Percentiles rank a stretch among this genome's conserved stretches.
Conservation (phyloP, 2,329 filamentous ascomycete species). For the Lasiodiplodia hormozganensis region DNA sequence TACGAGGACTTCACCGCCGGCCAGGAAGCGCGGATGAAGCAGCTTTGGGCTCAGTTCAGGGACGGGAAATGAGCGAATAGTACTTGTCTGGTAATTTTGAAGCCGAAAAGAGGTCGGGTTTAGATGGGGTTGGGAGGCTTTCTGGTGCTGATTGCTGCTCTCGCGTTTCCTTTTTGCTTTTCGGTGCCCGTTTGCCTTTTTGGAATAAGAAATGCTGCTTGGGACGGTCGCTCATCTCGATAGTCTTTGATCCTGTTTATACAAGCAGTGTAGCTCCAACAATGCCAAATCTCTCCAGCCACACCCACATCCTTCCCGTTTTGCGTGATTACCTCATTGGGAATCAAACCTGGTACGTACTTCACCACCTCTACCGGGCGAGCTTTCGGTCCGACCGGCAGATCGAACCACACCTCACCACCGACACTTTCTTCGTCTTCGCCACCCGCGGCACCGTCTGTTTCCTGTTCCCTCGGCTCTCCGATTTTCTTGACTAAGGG, state of each 20-base stretch:
- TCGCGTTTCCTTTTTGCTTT: neutral
- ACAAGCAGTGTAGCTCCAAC: neutral
- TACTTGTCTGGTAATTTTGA: neutral
- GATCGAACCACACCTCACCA: slow-evolving; percentile 4
- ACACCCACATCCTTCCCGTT: neutral
- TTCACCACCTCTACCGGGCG: neutral
- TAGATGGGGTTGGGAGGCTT: neutral
- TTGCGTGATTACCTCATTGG: neutral
- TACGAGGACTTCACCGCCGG: slow-evolving; percentile 60
- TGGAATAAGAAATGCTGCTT: neutral
- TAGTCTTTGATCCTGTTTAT: neutral
- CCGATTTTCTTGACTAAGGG: neutral
- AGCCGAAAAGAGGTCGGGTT: neutral
- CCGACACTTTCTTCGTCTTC: neutral
- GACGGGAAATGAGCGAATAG: slow-evolving; percentile 38
- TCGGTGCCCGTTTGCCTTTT: neutral
- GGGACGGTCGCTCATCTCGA: neutral
- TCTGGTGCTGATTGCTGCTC: neutral
- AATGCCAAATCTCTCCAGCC: neutral
- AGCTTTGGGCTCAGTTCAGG: slow-evolving; percentile 57
- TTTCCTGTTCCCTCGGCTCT: neutral
- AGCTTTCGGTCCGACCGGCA: slow-evolving; percentile 6
- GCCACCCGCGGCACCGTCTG: neutral
- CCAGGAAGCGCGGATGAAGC: slow-evolving; percentile 59
- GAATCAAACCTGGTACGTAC: neutral